phyloP scores from a whole-genome alignment of 495 filamentous ascomycete genomes.

The Chaetomidium leptoderma region DNA sequence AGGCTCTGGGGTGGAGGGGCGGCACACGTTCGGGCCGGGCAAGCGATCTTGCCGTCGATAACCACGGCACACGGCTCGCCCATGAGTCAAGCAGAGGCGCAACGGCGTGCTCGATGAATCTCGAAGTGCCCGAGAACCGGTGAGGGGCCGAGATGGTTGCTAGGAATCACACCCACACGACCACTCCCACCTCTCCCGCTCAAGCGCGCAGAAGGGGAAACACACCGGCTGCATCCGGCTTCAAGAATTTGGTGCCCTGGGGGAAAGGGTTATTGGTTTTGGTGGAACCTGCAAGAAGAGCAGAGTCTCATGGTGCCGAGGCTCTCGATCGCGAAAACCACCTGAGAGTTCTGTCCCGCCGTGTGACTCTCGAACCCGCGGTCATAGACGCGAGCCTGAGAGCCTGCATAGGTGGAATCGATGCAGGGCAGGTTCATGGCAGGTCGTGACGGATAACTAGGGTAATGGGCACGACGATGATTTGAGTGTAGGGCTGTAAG shows the following conservation, averaged over 20 bases:
- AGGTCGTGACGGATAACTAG: too few species aligned
- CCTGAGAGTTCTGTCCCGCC: too few species aligned
- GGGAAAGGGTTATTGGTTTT: neutral
- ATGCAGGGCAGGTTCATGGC: too few species aligned
- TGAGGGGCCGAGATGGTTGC: constrained; percentile 20
- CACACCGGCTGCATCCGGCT: constrained; percentile 14
- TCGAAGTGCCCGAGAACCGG: constrained; percentile 29
- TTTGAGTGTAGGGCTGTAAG: too few species aligned
- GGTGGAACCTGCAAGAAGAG: neutral
- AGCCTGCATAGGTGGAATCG: too few species aligned
- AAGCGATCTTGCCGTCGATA: neutral
- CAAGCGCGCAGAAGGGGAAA: neutral
- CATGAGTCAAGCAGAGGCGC: constrained; percentile 5
- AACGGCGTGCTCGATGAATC: constrained; percentile 28
- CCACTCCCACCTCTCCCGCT: neutral
- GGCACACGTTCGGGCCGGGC: constrained; percentile 7
- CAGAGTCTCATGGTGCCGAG: neutral
- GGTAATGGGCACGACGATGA: too few species aligned
- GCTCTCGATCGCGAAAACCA: neutral
- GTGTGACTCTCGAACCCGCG: too few species aligned
- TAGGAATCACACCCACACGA: neutral
- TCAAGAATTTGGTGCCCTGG: constrained; percentile 2
- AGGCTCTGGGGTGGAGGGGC: neutral
- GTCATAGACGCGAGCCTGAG: too few species aligned
- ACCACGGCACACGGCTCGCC: constrained; percentile 2